These are phyloP conservation scores for Sporothrix curviconia DNA, from an alignment of 2,329 filamentous ascomycete species.

Conservation along the genomic window DNA sequence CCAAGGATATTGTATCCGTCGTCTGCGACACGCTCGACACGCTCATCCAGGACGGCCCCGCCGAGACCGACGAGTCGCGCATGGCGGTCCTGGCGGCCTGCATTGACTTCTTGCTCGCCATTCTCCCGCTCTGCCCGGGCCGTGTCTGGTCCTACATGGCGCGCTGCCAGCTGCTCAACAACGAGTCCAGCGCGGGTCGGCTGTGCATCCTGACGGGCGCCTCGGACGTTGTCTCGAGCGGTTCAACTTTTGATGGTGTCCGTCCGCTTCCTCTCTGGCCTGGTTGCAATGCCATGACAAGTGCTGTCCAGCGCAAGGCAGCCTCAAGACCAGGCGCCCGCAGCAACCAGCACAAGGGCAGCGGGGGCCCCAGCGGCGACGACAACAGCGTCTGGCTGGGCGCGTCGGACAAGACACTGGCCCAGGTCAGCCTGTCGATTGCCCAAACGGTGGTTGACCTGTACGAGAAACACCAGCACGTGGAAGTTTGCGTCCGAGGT, in stretches of 20 bases:
- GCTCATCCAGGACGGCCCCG: slow-evolving; percentile 51
- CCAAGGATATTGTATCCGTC: slow-evolving; percentile 70
- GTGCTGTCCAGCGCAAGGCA: slow-evolving; percentile 60
- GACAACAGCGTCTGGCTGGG: slow-evolving; percentile 54
- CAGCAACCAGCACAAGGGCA: slow-evolving; percentile 31
- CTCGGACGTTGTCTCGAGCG: slow-evolving; percentile 68
- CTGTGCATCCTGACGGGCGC: slow-evolving; percentile 74
- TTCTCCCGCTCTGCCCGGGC: slow-evolving; percentile 69
- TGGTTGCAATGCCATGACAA: slow-evolving; percentile 71
- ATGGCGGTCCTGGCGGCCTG: slow-evolving; percentile 64
- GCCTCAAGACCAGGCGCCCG: slow-evolving; percentile 40
- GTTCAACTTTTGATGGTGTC: slow-evolving; percentile 73
- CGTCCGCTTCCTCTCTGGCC: slow-evolving; percentile 63
- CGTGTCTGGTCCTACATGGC: slow-evolving; percentile 86
- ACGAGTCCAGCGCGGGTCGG: slow-evolving; percentile 67
- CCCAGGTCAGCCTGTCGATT: slow-evolving; percentile 64
- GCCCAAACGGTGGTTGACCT: slow-evolving; percentile 72
- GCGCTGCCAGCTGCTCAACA: slow-evolving; percentile 71
- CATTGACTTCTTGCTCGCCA: slow-evolving; percentile 69
- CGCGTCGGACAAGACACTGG: slow-evolving; percentile 71
- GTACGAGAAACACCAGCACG: slow-evolving; percentile 73
- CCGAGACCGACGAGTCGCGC: slow-evolving; percentile 54
- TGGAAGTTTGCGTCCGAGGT: slow-evolving; percentile 72
- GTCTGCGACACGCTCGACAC: slow-evolving; percentile 80
- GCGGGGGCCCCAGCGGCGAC: no score